Evolutionary conservation across 805 yeast species (phyloP).

Genomic region (Alloascoidea africana): DNA sequence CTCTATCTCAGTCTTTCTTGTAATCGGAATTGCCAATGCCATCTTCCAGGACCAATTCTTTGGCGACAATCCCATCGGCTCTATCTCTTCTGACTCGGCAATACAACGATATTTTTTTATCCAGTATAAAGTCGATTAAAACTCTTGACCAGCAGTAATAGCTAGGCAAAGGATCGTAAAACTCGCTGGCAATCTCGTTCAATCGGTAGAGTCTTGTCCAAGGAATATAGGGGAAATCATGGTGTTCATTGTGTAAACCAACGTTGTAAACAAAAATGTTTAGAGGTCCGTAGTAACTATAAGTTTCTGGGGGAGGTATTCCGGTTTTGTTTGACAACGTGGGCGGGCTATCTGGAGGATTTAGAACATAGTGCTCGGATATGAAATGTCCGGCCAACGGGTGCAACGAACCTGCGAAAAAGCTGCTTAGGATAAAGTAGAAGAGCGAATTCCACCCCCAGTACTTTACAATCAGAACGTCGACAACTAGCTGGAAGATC

Average conservation of each 20-base stretch:
- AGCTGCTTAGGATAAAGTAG: slow-evolving; percentile 63
- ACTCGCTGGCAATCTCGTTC: slow-evolving; percentile 57
- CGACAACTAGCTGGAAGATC: slow-evolving; percentile 39
- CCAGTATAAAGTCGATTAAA: slow-evolving; percentile 53
- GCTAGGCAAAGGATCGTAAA: slow-evolving; percentile 65
- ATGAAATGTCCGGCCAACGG: slow-evolving; percentile 94
- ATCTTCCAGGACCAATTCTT: slow-evolving; percentile 6
- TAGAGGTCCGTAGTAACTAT: slow-evolving; percentile 72
- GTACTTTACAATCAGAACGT: slow-evolving; percentile 34
- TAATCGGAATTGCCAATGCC: slow-evolving; percentile 1
- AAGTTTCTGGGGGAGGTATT: slow-evolving; percentile 63
- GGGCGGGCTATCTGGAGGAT: slow-evolving; percentile 10
- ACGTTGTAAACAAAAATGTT: slow-evolving; percentile 81
- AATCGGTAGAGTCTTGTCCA: slow-evolving; percentile 69
- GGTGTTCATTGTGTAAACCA: slow-evolving; percentile 91
- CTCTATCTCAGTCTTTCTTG: too few relatives aligned
- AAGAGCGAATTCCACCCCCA: slow-evolving; percentile 53
- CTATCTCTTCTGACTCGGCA: slow-evolving; percentile 62
- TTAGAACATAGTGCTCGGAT: slow-evolving; percentile 79
- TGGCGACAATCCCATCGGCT: slow-evolving; percentile 4
- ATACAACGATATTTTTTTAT: slow-evolving; percentile 56
- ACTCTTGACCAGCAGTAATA: slow-evolving; percentile 73
- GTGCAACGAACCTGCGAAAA: slow-evolving; percentile 82
- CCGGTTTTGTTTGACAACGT: slow-evolving; percentile 13
- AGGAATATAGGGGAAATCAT: slow-evolving; percentile 87